Conservation (phyloP, 306 rosid genomes). For the Vigna angularis region DNA sequence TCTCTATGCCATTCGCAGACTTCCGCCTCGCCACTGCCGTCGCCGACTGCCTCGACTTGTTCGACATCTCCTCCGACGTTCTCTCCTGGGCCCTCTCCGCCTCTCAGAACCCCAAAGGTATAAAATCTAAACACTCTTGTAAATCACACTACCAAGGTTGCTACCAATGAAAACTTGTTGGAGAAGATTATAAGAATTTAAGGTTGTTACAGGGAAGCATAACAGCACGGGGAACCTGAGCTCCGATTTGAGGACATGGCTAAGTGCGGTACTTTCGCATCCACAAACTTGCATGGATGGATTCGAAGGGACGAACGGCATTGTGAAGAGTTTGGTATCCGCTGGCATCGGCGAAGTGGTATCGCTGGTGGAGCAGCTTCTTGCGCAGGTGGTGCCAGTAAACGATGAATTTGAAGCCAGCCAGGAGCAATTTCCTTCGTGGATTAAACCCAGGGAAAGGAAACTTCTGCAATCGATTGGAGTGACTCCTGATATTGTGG, state of each 20-base stretch:
- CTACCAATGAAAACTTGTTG: too few species aligned
- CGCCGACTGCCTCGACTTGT: conserved; percentile 75
- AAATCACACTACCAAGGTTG: not conserved
- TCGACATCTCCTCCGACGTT: conserved; percentile 64
- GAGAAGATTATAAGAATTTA: not conserved
- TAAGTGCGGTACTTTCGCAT: conserved; percentile 71
- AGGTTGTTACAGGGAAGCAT: conserved; percentile 51
- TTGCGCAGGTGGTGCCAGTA: conserved; percentile 56
- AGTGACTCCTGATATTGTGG: conserved; percentile 57
- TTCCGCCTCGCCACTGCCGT: conserved; percentile 68
- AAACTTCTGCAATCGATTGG: conserved; percentile 58
- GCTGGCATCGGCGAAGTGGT: conserved; percentile 57
- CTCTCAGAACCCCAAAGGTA: conserved; percentile 61
- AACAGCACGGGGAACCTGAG: conserved; percentile 75
- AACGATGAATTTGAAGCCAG: not conserved
- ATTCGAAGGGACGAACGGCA: conserved; percentile 72
- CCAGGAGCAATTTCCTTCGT: conserved; percentile 52
- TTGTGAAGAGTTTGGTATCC: conserved; percentile 55
- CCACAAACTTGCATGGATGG: conserved; percentile 90
- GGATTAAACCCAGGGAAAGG: conserved; percentile 61
- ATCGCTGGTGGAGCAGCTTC: conserved; percentile 57
- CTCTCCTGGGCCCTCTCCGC: conserved; percentile 67
- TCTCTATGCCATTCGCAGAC: conserved; percentile 42
- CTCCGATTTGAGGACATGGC: conserved; percentile 87
- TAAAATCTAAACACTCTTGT: not conserved